Conservation (phyloP, 1,284 basidiomycete species). For the Polyporus tsugae region DNA sequence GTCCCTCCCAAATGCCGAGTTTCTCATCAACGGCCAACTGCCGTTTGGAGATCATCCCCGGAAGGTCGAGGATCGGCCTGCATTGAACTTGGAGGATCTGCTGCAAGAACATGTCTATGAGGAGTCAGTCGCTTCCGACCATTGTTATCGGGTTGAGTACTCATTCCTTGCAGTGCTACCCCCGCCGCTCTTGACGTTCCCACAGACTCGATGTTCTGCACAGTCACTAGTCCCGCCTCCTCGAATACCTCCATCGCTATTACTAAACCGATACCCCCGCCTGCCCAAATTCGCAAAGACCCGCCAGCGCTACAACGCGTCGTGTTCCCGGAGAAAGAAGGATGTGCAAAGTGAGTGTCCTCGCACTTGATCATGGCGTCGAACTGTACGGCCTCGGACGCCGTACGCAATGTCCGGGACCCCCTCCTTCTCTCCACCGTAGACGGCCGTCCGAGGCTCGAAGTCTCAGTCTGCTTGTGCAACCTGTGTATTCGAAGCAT, state of each 20-base stretch:
- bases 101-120: conserved; percentile 76
- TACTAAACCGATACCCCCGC: conserved; percentile 66
- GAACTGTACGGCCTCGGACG: neutral
- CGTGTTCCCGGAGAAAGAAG: conserved; percentile 73
- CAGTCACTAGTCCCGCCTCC: conserved; percentile 27
- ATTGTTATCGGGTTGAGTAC: conserved; percentile 24
- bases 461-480: neutral
- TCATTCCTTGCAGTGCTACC: conserved; percentile 26
- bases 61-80: conserved; percentile 54
- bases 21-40: conserved; percentile 42
- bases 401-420: neutral
- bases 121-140: conserved; percentile 57
- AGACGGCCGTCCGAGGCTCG: neutral
- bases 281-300: conserved; percentile 59
- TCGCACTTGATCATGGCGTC: neutral
- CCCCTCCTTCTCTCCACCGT: neutral
- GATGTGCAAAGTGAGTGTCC: conserved; percentile 72
- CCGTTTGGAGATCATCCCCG: conserved; percentile 27
- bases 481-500: neutral
- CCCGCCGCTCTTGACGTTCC: conserved; percentile 22
- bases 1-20: conserved; percentile 50
- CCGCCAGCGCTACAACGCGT: conserved; percentile 61
- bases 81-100: conserved; percentile 74
- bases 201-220: conserved; percentile 29
- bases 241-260: conserved; percentile 34